A percentile compares a stretch with the other conserved stretches of the same genome.
Conservation (phyloP, 129 eudicot species). For the Flaveria brownii region DNA sequence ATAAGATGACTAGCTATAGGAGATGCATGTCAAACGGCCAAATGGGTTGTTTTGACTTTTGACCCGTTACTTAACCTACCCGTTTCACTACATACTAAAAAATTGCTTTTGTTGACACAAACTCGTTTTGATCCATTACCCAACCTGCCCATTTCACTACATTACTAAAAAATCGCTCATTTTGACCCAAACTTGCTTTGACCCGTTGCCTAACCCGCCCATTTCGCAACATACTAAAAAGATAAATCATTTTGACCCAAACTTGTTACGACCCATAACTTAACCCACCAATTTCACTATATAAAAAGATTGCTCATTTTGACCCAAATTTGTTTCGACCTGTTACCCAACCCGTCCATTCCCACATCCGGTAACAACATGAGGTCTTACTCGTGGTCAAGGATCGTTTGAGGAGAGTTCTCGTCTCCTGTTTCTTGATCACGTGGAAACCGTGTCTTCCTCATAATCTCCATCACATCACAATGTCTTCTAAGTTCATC, state of each 20-base stretch:
- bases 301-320: not conserved
- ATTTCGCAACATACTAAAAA: too few relatives aligned
- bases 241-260: not conserved
- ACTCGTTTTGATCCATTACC: too few relatives aligned
- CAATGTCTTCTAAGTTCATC: constrained; percentile 85
- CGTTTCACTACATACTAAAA: too few relatives aligned
- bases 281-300: not conserved
- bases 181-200: not conserved
- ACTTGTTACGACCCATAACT: not conserved
- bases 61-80: too few relatives aligned
- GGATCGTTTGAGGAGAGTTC: constrained; percentile 74
- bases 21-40: not conserved
- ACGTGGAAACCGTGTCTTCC: constrained; percentile 81
- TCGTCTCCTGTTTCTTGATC: constrained; percentile 57
- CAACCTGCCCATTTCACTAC: not conserved
- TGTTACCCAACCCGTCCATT: not conserved
- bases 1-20: not conserved
- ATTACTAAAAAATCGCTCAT: too few relatives aligned
- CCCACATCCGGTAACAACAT: not conserved
- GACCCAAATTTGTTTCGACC: not conserved
- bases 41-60: too few relatives aligned
- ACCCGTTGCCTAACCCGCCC: too few relatives aligned
- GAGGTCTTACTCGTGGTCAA: constrained; percentile 79
- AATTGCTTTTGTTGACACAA: too few relatives aligned
- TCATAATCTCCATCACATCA: constrained; percentile 83